These are phyloP conservation scores for Solanum hybrid DNA, from an alignment of 305 asterid genomes.

Conservation along the genomic window DNA sequence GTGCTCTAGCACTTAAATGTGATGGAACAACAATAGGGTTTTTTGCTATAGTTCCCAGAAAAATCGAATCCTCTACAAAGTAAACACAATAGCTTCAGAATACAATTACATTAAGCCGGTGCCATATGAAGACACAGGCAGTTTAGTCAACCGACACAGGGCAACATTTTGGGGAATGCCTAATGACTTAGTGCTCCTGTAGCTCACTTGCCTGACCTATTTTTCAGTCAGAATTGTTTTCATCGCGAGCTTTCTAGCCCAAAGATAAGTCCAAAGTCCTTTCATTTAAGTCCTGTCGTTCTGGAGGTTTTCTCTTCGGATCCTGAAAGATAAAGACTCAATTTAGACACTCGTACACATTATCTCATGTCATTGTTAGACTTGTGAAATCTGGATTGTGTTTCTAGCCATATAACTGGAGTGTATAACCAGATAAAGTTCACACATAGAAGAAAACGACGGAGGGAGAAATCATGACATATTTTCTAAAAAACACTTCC, in stretches of 20 bases:
- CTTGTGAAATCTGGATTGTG: background rate
- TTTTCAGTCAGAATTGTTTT: constrained; percentile 29
- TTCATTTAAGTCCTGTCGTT: constrained; percentile 70
- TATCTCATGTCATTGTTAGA: background rate
- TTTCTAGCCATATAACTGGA: background rate
- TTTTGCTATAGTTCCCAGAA: background rate
- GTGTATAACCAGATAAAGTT: background rate
- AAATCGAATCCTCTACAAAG: background rate
- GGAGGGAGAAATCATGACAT: background rate
- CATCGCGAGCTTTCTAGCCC: constrained; percentile 59
- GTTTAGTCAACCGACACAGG: background rate
- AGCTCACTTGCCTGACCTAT: constrained; percentile 16
- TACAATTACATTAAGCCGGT: background rate
- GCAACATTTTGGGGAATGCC: background rate
- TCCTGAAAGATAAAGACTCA: background rate
- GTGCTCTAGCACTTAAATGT: background rate
- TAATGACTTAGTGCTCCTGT: background rate
- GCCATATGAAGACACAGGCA: background rate
- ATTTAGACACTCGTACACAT: background rate
- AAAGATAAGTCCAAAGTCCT: constrained; percentile 73
- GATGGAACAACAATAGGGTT: background rate
- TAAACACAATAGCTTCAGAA: background rate
- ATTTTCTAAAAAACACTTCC: background rate
- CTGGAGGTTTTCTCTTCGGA: constrained; percentile 5
- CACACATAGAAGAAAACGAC: background rate